These are phyloP conservation scores for Pseudocercospora musae DNA, from an alignment of 2,329 filamentous ascomycete genomes.

Conservation along the genomic window DNA sequence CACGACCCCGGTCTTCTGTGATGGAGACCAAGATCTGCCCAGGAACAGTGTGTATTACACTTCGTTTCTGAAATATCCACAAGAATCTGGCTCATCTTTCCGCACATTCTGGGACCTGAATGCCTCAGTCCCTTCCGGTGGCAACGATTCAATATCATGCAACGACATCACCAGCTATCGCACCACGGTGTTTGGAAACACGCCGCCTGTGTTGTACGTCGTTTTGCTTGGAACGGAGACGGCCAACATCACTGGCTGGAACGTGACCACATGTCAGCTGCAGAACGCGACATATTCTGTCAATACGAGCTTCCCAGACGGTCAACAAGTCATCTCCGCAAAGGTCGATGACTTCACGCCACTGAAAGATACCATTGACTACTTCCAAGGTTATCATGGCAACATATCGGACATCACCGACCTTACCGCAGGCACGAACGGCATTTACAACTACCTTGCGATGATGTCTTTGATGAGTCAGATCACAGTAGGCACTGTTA, in stretches of 20 bases:
- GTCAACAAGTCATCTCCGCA: not conserved
- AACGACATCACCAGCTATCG: slow-evolving; percentile 2
- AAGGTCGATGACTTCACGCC: not conserved
- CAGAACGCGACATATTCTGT: slow-evolving; percentile 5
- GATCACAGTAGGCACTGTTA: slow-evolving; percentile 2
- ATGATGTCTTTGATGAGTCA: slow-evolving; percentile 7
- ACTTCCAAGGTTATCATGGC: not conserved
- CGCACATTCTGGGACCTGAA: slow-evolving; percentile 1
- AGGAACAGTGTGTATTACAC: not conserved
- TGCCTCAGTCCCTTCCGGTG: not conserved
- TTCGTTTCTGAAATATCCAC: slow-evolving; percentile 1
- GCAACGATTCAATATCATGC: not conserved
- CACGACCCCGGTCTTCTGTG: not conserved
- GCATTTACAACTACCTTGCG: slow-evolving; percentile 6
- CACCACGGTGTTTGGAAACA: slow-evolving; percentile 2
- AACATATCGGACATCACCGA: not conserved
- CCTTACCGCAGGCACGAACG: not conserved
- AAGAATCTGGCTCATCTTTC: not conserved
- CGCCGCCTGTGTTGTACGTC: not conserved
- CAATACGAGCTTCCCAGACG: not conserved
- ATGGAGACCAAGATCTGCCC: not conserved
- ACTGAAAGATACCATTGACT: not conserved
- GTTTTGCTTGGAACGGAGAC: not conserved
- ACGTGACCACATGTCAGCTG: slow-evolving; percentile 4
- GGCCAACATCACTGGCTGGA: not conserved